Percentiles rank a stretch among this genome's conserved stretches.
Evolutionary conservation across 2,329 filamentous ascomycete species (phyloP).

Genomic region (Aurifilum marmelostoma): DNA sequence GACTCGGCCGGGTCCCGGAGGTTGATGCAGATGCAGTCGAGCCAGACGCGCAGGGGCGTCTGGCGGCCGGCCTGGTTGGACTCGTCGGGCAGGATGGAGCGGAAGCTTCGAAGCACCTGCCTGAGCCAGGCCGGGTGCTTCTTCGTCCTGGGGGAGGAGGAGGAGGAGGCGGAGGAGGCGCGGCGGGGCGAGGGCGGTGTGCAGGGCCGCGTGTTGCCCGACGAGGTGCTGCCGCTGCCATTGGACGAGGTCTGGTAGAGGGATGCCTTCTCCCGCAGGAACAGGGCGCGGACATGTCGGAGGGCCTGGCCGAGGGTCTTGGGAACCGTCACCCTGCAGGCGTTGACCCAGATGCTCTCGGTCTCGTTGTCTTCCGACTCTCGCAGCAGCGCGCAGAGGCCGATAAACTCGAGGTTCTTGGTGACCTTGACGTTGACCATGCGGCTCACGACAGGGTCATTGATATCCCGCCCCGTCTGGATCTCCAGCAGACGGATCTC

Average conservation of each 20-base stretch:
- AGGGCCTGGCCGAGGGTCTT: conserved; percentile 17
- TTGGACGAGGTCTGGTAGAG: not conserved
- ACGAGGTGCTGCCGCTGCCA: not conserved
- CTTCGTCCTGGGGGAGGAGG: not conserved
- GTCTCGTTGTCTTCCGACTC: conserved; percentile 14
- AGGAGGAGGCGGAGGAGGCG: not conserved
- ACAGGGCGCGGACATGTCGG: conserved; percentile 22
- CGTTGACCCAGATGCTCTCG: conserved; percentile 21
- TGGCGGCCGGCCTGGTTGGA: conserved; percentile 4
- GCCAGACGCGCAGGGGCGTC: conserved; percentile 32
- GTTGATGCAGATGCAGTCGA: conserved; percentile 36
- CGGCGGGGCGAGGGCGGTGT: not conserved
- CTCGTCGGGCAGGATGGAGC: conserved; percentile 16
- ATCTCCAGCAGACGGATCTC: conserved; percentile 27
- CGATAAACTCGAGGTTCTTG: conserved; percentile 20
- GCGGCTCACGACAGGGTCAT: conserved; percentile 20
- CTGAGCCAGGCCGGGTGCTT: conserved; percentile 23
- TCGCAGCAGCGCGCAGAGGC: conserved; percentile 22
- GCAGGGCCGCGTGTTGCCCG: not conserved
- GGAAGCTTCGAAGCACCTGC: conserved; percentile 18
- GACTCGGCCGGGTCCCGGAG: conserved; percentile 31
- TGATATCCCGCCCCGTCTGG: conserved; percentile 21
- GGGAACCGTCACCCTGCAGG: conserved; percentile 14
- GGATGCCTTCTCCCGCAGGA: conserved; percentile 1
- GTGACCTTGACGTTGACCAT: conserved; percentile 20